Percentiles rank a stretch among this genome's conserved stretches.
Evolutionary conservation across 495 filamentous ascomycete genomes (phyloP).

Genomic region (Aspergillus asperescens): DNA sequence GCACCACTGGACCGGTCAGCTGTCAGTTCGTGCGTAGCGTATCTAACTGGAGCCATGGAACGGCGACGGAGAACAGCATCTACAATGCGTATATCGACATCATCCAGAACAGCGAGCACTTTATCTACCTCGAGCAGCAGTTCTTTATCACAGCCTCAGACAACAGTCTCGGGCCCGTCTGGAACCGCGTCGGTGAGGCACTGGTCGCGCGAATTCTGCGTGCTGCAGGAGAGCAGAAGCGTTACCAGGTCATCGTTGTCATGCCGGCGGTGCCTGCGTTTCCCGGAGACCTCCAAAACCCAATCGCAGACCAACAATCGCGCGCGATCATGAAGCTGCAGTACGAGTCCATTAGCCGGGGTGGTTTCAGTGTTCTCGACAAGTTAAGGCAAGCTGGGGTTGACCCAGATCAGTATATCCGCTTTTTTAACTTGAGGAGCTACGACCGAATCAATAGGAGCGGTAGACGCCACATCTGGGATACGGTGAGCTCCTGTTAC

Average conservation of each 20-base stretch:
- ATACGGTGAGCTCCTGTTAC: neutral
- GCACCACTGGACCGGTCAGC: neutral
- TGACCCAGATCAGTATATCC: neutral
- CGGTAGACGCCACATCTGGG: neutral
- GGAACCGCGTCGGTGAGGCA: neutral
- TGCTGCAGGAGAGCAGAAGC: neutral
- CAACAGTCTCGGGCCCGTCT: neutral
- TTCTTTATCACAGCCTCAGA: neutral
- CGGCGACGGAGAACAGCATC: neutral
- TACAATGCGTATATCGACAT: neutral
- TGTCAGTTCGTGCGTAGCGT: neutral
- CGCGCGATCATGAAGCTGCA: conserved; percentile 1
- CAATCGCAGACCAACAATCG: neutral
- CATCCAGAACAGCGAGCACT: neutral
- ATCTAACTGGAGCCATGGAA: neutral
- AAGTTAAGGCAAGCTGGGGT: neutral
- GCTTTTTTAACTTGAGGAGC: neutral
- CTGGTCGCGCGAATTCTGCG: neutral
- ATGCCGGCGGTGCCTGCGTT: neutral
- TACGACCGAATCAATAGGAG: neutral
- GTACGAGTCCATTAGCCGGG: neutral
- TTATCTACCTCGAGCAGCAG: neutral
- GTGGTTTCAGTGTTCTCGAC: neutral
- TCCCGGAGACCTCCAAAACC: neutral
- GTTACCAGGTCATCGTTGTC: neutral